Base-by-base conservation (phyloP, 2,329 filamentous ascomycete genomes). In the Talaromyces funiculosus region DNA sequence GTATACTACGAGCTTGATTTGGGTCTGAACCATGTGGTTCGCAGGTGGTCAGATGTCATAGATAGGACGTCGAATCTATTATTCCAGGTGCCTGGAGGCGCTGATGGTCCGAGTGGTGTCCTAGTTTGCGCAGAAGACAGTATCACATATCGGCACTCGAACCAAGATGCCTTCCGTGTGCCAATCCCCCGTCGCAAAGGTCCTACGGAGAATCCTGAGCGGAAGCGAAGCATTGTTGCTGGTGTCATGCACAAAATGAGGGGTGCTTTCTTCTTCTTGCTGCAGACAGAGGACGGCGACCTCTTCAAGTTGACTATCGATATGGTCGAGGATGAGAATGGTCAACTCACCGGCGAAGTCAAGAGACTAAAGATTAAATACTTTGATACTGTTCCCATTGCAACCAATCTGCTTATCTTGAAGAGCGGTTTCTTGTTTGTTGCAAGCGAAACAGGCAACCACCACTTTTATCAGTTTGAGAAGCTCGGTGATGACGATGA, bases 201-300 rank as follows among this genome's bases (percentile, higher is more conserved):
- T 43, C 86, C 90, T 8, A 94, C 91, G 0, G 95, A 99, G 73
- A 92, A 99, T 70, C 92, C 93, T 0, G 88, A 92, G 62, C 84
- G 95, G 62, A 97, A 96, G 74, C 88, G 94, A 29, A 86, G 81
- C 33, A 94, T 99, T 62, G 87, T 93, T 1, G 85, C 90, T 2
- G 94, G 94, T 54, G 92, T 96, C n/a, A 93, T 97, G 86, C 94
- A 99, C 78, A 96, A 95, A 74, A 87, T 97, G 72, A 93, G 94
- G 69, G 92, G 92, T 29, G 92, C 92, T 1, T 99, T 99, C 78
- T 99, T 99, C 80, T 96, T 97, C 73, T 84, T 99, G 2, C 79
- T 99, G 0, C 94, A 99, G 73, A 92, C 90, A 0, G 94, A 99
- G 61, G 95, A 99, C 72, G 94, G 94, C n/a, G 95, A 99, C 73